Base-by-base conservation (phyloP, 768 basidiomycete species). In the Boletus bicolor region DNA sequence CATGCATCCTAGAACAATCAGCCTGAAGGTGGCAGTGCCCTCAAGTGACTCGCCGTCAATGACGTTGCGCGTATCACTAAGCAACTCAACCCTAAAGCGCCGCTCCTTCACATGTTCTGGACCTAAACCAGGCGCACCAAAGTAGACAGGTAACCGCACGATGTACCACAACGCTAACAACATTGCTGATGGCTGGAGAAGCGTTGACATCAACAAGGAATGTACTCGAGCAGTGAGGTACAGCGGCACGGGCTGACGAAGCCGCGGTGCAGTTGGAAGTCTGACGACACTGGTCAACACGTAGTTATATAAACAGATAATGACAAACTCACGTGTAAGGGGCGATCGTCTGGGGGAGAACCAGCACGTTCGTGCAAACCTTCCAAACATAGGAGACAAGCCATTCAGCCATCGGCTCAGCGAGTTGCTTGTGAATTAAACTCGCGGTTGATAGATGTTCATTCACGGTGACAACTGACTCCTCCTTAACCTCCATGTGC, bases 161-260 rank as follows among this genome's bases (percentile, higher is more conserved):
- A 92, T 89, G 67, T 92, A 92, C 89, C 90, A 91, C 44, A 92
- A 60, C 4, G 88, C 86, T 50, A 92, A 74, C 57, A 91, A 78
- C 44, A 91, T 80, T 32, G 86, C 90, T 7, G 89, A 91, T 1
- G 90, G 90, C 65, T 92, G 90, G 49, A 92, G 73, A 43, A 92
- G 76, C 3, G 90, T 92, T 7, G 90, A 89, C 52, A 91, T 77
- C 55, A 92, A 67, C 62, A 92, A 73, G 9, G 86, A 85, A 60
- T 90, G 90, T 26, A 90, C 79, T 8, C 84, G 82, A 14, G 78
- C 71, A 15, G 82, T 77, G 55, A 92, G 73, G 63, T 53, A 69
- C 60, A 55, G 64, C 67, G 49, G 83, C 59, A 67, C 81, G 78
- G 52, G 74, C 69, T 61, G 75, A 71, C 47, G 68, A 52, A 55